phyloP scores from a whole-genome alignment of 2,329 filamentous ascomycete species.

The Alternaria sp. region DNA sequence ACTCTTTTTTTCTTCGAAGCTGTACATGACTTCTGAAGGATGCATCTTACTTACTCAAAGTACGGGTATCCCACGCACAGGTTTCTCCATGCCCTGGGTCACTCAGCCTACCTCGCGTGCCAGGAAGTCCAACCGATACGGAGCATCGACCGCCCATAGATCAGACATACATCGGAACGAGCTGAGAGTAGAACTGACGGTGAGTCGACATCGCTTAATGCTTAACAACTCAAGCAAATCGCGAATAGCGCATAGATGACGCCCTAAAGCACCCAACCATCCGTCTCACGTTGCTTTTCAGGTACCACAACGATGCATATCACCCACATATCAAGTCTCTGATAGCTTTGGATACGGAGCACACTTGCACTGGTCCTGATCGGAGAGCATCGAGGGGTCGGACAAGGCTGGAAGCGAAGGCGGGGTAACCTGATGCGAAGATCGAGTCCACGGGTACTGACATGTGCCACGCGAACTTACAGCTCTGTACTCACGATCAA shows the following conservation, averaged over 20 bases:
- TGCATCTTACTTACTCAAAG: not conserved
- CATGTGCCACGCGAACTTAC: not conserved
- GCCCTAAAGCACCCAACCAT: not conserved
- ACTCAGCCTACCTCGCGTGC: not conserved
- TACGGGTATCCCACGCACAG: not conserved
- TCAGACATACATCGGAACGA: not conserved
- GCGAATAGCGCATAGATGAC: not conserved
- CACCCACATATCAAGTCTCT: not conserved
- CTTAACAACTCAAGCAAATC: not conserved
- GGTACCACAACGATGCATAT: not conserved
- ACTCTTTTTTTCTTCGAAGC: not conserved
- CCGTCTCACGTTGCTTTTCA: not conserved
- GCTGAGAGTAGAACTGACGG: not conserved
- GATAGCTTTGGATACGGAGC: not conserved
- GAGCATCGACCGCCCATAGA: not conserved
- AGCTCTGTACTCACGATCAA: not conserved
- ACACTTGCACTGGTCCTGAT: not conserved
- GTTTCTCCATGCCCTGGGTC: not conserved
- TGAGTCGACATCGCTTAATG: not conserved
- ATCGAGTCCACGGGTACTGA: not conserved
- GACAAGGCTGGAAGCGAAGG: conserved; percentile 2
- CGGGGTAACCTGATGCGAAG: conserved; percentile 8
- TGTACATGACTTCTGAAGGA: not conserved
- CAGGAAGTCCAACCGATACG: not conserved
- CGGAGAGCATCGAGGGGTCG: conserved; percentile 4